Percentiles rank a stretch among this genome's conserved stretches.
Evolutionary conservation across 371 early-diverging fungal genomes (phyloP).

Genomic region (Syncephalastrum sp.): DNA sequence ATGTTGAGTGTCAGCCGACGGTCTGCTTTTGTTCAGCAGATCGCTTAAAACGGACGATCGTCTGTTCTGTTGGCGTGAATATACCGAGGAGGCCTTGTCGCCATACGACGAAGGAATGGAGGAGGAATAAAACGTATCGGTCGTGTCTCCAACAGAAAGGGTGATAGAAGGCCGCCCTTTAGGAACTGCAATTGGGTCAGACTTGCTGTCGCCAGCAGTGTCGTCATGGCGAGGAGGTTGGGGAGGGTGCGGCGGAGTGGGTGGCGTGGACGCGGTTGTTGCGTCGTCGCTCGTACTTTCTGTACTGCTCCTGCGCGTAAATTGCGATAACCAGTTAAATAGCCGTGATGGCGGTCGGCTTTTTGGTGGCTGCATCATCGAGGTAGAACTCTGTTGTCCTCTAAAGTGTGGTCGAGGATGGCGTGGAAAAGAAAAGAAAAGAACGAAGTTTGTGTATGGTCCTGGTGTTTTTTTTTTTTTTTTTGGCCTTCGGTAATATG

Average conservation of each 20-base stretch:
- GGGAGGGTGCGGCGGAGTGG: slow-evolving; percentile 26
- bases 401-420: no score
- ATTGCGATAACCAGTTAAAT: slow-evolving; percentile 19
- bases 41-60: no score
- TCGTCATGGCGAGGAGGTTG: slow-evolving; percentile 6
- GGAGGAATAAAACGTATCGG: slow-evolving; percentile 10
- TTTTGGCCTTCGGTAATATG: background rate
- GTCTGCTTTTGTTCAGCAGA: no score
- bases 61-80: no score
- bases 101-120: slow-evolving; percentile 4
- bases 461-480: background rate
- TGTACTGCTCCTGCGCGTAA: slow-evolving; percentile 8
- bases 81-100: no score
- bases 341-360: slow-evolving; percentile 14
- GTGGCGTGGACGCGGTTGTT: slow-evolving; percentile 11
- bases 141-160: slow-evolving; percentile 9
- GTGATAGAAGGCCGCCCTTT: slow-evolving; percentile 12
- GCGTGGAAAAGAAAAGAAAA: no score
- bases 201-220: background rate
- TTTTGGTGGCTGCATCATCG: slow-evolving; percentile 10
- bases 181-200: slow-evolving; percentile 16
- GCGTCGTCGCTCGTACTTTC: slow-evolving; percentile 6
- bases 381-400: no score
- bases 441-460: no score
- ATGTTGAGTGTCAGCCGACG: slow-evolving; percentile 1